phyloP scores from a whole-genome alignment of 768 basidiomycete species.

The Favolaschia claudopus region DNA sequence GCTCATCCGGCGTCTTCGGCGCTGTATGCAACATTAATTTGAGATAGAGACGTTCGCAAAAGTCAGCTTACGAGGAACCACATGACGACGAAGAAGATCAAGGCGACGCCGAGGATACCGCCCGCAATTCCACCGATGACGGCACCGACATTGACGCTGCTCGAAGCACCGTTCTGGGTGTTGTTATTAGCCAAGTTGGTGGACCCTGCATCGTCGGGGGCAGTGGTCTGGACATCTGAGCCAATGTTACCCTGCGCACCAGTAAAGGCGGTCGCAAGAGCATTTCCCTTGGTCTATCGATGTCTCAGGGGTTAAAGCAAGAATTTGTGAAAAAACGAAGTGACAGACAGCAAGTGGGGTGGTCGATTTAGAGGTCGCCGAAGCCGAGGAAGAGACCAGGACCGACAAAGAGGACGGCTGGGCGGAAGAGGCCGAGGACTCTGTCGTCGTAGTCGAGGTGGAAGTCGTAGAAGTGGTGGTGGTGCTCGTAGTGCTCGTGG shows the following conservation, averaged over 20 bases:
- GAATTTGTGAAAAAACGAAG: neutral
- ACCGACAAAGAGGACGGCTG: neutral
- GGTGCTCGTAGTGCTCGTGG: constrained; percentile 2
- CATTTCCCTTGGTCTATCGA: constrained; percentile 14
- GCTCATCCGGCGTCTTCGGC: constrained; percentile 44
- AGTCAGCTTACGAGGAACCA: constrained; percentile 47
- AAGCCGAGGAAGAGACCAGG: constrained; percentile 7
- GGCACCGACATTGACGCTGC: constrained; percentile 46
- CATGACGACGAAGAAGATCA: constrained; percentile 45
- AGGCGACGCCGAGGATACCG: constrained; percentile 45
- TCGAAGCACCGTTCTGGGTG: constrained; percentile 25
- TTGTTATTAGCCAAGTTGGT: constrained; percentile 23
- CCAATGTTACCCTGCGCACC: constrained; percentile 19
- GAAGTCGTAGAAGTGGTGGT: constrained; percentile 19
- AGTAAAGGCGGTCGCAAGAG: constrained; percentile 23
- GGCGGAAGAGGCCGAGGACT: constrained; percentile 23
- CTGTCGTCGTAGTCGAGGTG: constrained; percentile 16
- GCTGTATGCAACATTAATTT: constrained; percentile 32
- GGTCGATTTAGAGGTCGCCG: constrained; percentile 10
- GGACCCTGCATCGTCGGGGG: constrained; percentile 25
- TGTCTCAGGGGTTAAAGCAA: constrained; percentile 12
- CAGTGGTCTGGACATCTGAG: constrained; percentile 27
- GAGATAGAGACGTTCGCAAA: neutral
- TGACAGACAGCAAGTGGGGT: constrained; percentile 21
- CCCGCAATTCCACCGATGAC: constrained; percentile 49